Conservation (phyloP, 2,329 filamentous ascomycete species). For the Colletotrichum trifolii region DNA sequence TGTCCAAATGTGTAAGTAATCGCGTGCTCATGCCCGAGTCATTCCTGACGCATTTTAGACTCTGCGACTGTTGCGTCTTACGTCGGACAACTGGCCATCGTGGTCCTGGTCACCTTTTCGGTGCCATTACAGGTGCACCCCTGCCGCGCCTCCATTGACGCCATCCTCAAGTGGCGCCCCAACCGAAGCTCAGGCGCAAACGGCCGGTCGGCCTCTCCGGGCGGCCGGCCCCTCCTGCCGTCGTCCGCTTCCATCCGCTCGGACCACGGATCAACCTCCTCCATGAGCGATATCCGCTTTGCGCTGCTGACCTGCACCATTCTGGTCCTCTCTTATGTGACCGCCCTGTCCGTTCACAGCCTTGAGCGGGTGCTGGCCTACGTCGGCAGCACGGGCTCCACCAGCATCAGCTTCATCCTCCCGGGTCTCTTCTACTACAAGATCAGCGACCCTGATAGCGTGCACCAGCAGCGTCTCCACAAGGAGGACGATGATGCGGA, state of each 20-base stretch:
- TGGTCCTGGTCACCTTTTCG: conserved; percentile 95
- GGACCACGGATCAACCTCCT: conserved; percentile 64
- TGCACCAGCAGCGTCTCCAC: conserved; percentile 84
- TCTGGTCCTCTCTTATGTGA: conserved; percentile 84
- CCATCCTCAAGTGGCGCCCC: conserved; percentile 92
- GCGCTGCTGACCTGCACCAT: conserved; percentile 89
- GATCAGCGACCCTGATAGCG: conserved; percentile 89
- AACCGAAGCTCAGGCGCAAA: conserved; percentile 53
- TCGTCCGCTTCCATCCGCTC: conserved; percentile 52
- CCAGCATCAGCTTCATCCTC: conserved; percentile 95
- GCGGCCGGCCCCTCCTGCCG: conserved; percentile 56
- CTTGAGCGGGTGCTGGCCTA: conserved; percentile 94
- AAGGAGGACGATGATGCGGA: conserved; percentile 93
- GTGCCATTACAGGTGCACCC: conserved; percentile 96
- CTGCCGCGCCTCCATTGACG: conserved; percentile 93
- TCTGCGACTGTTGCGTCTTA: conserved; percentile 83
- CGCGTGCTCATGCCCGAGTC: conserved; percentile 6
- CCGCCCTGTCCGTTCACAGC: conserved; percentile 89
- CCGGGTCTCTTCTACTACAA: conserved; percentile 99
- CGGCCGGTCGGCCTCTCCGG: conserved; percentile 53
- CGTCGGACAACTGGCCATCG: conserved; percentile 93
- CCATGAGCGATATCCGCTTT: conserved; percentile 89
- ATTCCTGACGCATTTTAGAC: conserved; percentile 55
- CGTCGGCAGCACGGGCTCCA: conserved; percentile 93
- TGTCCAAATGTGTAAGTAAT: conserved; percentile 82